A percentile compares a stretch with the other conserved stretches of the same genome.
Conservation (phyloP, 768 basidiomycete species). For the Termitomyces heimii region DNA sequence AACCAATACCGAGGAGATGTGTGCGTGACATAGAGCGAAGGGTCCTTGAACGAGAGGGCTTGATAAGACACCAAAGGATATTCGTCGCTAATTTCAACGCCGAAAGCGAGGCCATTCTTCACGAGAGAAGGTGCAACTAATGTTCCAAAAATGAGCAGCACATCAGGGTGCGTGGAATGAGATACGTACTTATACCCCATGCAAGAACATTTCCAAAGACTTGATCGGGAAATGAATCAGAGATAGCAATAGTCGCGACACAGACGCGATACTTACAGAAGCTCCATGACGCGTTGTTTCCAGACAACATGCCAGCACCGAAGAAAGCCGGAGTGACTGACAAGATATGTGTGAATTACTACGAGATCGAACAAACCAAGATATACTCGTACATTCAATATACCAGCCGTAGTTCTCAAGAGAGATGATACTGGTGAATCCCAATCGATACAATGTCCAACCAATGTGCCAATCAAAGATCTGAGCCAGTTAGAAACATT, state of each 20-base stretch:
- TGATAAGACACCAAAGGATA: conserved; percentile 39
- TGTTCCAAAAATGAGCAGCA: not conserved
- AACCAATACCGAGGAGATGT: conserved; percentile 60
- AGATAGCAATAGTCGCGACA: not conserved
- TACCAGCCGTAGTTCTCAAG: conserved; percentile 57
- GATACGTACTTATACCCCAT: conserved; percentile 48
- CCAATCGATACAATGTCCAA: conserved; percentile 52
- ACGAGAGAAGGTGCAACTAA: conserved; percentile 48
- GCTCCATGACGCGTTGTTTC: conserved; percentile 50
- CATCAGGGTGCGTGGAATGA: not conserved
- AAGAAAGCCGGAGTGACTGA: conserved; percentile 51
- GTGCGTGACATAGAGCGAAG: conserved; percentile 27
- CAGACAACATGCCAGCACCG: conserved; percentile 54
- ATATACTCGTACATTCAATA: conserved; percentile 36
- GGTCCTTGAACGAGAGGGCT: conserved; percentile 41
- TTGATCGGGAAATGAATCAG: conserved; percentile 9
- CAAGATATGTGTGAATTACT: not conserved
- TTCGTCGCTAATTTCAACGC: conserved; percentile 27
- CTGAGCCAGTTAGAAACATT: conserved; percentile 15
- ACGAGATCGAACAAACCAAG: not conserved
- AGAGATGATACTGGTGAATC: conserved; percentile 54
- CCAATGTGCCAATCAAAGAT: conserved; percentile 61
- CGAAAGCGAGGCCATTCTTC: conserved; percentile 46
- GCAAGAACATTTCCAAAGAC: conserved; percentile 50
- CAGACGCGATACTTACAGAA: conserved; percentile 30